phyloP scores from a whole-genome alignment of 2,329 filamentous ascomycete species.

The Fusarium fujikuroi region DNA sequence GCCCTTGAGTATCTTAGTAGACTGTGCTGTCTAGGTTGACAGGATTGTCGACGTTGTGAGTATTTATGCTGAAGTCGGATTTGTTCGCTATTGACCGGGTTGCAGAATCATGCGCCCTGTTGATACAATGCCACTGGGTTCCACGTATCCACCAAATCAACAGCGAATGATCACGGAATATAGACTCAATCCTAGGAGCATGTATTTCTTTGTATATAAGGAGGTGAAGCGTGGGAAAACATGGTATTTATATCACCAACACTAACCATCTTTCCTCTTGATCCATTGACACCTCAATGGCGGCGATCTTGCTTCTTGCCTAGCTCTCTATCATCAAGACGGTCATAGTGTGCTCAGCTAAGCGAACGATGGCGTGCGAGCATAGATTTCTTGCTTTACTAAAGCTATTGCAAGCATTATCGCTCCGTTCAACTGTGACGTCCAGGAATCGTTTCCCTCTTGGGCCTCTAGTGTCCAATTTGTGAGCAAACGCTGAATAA shows the following conservation, averaged over 20 bases:
- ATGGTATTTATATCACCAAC: conserved; percentile 3
- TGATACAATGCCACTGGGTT: background rate
- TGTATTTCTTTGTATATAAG: background rate
- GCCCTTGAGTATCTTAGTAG: background rate
- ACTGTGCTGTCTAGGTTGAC: background rate
- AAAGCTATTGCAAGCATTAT: background rate
- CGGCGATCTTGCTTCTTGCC: background rate
- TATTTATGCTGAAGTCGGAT: conserved; percentile 12
- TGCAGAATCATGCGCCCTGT: conserved; percentile 5
- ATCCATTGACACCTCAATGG: background rate
- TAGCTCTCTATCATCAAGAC: background rate
- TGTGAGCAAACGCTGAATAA: conserved; percentile 22
- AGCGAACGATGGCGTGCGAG: conserved; percentile 20
- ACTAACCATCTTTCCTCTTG: no score
- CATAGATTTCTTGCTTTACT: background rate
- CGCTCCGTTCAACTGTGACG: background rate
- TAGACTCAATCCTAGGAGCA: background rate
- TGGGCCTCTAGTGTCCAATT: background rate
- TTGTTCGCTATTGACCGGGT: background rate
- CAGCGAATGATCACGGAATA: background rate
- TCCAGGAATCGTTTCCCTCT: background rate
- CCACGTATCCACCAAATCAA: background rate
- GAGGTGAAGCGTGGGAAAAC: background rate
- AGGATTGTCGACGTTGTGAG: background rate
- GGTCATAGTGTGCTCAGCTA: conserved; percentile 2